These are phyloP conservation scores for Brettanomyces nanus DNA, from an alignment of 805 yeast genomes.

Conservation along the genomic window DNA sequence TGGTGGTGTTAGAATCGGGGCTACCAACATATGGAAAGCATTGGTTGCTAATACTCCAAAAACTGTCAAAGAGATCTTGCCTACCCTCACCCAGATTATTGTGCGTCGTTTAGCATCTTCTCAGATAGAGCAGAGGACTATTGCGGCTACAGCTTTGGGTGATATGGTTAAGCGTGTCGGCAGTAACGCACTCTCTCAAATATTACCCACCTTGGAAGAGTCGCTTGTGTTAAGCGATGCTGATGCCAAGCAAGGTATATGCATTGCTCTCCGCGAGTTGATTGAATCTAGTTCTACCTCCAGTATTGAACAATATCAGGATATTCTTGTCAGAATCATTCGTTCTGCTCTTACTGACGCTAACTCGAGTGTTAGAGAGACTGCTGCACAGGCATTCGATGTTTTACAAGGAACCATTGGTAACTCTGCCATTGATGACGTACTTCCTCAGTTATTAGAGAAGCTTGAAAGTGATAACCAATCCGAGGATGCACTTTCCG, in stretches of 20 bases:
- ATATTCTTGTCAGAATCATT: slow-evolving; percentile 62
- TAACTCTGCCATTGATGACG: slow-evolving; percentile 76
- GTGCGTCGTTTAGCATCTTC: slow-evolving; percentile 78
- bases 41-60: slow-evolving; percentile 93
- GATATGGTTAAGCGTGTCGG: slow-evolving; percentile 94
- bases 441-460: slow-evolving; percentile 73
- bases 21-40: slow-evolving; percentile 95
- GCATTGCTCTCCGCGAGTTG: slow-evolving; percentile 85
- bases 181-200: slow-evolving; percentile 70
- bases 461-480: slow-evolving; percentile 43
- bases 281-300: slow-evolving; percentile 64
- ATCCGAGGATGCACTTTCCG: slow-evolving; percentile 73
- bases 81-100: slow-evolving; percentile 71
- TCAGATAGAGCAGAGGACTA: slow-evolving; percentile 69
- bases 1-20: slow-evolving; percentile 78
- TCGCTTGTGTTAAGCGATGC: slow-evolving; percentile 54
- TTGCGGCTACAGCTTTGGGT: slow-evolving; percentile 90
- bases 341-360: slow-evolving; percentile 74
- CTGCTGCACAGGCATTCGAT: slow-evolving; percentile 90
- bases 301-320: slow-evolving; percentile 56
- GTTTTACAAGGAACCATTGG: slow-evolving; percentile 78
- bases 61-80: slow-evolving; percentile 85
- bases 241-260: slow-evolving; percentile 93
- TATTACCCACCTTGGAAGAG: slow-evolving; percentile 76
- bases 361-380: slow-evolving; percentile 67